Evolutionary conservation across 257 asterid species (phyloP), one percentile per base, ranked within the genome.

Genomic region (Solanum sparsipilum): DNA sequence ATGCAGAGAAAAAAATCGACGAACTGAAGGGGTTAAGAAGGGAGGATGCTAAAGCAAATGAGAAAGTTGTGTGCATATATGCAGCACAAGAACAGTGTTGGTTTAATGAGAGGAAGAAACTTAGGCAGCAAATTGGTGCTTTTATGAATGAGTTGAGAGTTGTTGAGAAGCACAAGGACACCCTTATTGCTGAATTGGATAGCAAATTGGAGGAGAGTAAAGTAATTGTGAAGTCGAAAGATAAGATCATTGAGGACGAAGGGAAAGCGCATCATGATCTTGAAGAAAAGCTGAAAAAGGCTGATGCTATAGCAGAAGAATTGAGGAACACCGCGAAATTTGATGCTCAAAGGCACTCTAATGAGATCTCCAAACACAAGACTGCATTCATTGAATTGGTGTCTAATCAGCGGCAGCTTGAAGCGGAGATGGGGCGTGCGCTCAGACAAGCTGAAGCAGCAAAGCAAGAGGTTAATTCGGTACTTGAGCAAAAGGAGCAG

Each of bases 41-140:
- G 23, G 98, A 97, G 88, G 99, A 94, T 35, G 99, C 95, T 18
- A 97, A 91, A 87, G 99, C 99, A 27, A 97, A 97, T 68, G 98
- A 92, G 93, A 95, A 93, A 89, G 98, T 96, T 21, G 93, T 94
- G 13, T 83, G 97, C 72, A 97, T 97, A 87, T 92, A 95, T 84
- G 96, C 99, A 12, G 91, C 98, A 13, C 91, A 98, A 41, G 99
- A 97, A 48, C 99, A 97, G 88, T 87, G 92, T 87, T 96, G 98
- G 99, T 90, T 93, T 27, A 88, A 86, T 32, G 99, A 97, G 88
- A 93, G 98, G 87, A 93, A 87, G 92, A 94, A 90, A 84, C 98
- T 97, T 63, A 91, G 96, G 36, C 94, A 92, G 79, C 96, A 97
- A 65, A 93, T 96, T 76, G 95, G 93, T 32, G 93, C 89, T 65